Conservation (phyloP, 768 basidiomycete species). For the Dioszegia crocea region DNA sequence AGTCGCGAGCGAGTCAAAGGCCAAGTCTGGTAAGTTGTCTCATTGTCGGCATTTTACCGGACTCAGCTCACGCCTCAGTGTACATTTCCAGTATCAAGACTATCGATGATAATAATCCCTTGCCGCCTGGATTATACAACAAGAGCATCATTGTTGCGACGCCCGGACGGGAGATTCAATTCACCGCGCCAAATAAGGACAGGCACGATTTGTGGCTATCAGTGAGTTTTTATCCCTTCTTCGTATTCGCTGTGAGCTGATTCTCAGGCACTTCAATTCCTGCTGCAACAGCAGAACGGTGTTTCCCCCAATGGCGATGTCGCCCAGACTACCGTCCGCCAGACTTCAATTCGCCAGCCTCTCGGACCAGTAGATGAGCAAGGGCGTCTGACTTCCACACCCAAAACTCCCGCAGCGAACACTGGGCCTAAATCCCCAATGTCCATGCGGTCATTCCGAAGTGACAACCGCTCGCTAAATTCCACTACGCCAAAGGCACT, state of each 20-base stretch:
- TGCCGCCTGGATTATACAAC: slow-evolving; percentile 87
- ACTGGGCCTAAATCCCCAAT: slow-evolving; percentile 24
- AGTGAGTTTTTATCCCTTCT: too few relatives aligned
- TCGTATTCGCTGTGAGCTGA: too few relatives aligned
- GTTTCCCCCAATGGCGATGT: slow-evolving; percentile 4
- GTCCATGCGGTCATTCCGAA: slow-evolving; percentile 27
- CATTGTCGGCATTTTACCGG: background rate
- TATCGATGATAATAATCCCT: slow-evolving; percentile 91
- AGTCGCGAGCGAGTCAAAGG: slow-evolving; percentile 82
- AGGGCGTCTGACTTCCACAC: slow-evolving; percentile 20
- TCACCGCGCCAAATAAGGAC: slow-evolving; percentile 93
- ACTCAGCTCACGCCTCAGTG: slow-evolving; percentile 54
- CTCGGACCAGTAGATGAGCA: slow-evolving; percentile 28
- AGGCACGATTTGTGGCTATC: slow-evolving; percentile 95
- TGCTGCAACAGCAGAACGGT: slow-evolving; percentile 9
- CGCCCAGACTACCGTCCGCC: slow-evolving; percentile 3
- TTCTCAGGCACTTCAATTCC: slow-evolving; percentile 12
- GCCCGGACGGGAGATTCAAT: slow-evolving; percentile 92
- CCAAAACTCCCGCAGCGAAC: background rate
- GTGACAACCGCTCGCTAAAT: slow-evolving; percentile 24
- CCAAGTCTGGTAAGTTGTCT: slow-evolving; percentile 81
- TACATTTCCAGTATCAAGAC: slow-evolving; percentile 88
- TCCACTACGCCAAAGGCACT: slow-evolving; percentile 29
- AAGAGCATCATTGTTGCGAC: slow-evolving; percentile 91
- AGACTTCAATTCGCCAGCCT: background rate